Conservation (phyloP, 441 rosid genomes). For the Mallotus japonicus region DNA sequence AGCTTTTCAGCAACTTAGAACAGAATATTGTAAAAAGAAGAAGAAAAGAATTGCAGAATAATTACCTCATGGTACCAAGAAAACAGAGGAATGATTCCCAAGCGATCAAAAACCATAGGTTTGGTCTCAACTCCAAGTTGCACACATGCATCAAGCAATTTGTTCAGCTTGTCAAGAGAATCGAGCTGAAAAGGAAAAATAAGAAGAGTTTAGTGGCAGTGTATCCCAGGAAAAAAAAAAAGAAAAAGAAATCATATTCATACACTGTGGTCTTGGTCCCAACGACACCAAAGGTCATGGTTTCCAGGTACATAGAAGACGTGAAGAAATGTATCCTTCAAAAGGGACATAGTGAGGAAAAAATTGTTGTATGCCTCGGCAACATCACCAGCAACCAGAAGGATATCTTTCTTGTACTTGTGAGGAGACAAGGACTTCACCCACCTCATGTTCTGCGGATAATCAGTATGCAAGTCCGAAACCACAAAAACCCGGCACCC, state of each 20-base stretch:
- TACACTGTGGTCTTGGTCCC: conserved; percentile 37
- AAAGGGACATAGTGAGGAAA: conserved; percentile 46
- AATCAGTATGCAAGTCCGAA: conserved; percentile 66
- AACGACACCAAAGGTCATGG: conserved; percentile 68
- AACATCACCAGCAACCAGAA: conserved; percentile 66
- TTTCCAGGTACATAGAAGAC: conserved; percentile 66
- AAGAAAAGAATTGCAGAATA: conserved; percentile 9
- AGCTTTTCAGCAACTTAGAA: too few relatives aligned
- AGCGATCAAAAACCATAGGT: conserved; percentile 37
- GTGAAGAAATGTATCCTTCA: conserved; percentile 52
- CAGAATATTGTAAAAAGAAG: neutral
- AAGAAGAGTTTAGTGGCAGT: too few relatives aligned
- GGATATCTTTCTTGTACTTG: conserved; percentile 36
- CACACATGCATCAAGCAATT: conserved; percentile 57
- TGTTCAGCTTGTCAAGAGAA: conserved; percentile 64
- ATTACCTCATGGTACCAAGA: conserved; percentile 77
- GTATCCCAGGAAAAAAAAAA: too few relatives aligned
- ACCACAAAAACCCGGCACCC: conserved; percentile 40
- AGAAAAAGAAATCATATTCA: conserved; percentile 21
- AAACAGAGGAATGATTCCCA: conserved; percentile 62
- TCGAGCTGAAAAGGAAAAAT: conserved; percentile 33
- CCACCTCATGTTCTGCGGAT: conserved; percentile 59
- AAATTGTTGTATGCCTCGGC: conserved; percentile 53
- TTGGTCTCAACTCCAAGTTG: conserved; percentile 51
- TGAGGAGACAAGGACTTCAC: conserved; percentile 40